Conservation (phyloP, 352 stramenopile species). For the Thalassiosira mediterranea region DNA sequence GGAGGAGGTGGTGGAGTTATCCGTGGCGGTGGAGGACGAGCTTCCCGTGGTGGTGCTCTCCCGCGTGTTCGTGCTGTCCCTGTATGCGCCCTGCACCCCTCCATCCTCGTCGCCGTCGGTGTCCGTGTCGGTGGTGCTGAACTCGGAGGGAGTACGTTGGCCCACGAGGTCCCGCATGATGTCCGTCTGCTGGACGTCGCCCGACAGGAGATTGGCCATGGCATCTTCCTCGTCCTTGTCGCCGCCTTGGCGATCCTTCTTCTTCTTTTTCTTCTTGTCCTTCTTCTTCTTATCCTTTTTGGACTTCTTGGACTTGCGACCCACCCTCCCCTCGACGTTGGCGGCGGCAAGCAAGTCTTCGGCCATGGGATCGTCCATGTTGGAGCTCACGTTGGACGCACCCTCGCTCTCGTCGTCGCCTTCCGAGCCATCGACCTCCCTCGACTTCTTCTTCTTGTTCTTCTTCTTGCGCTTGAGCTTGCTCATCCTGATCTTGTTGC, state of each 20-base stretch:
- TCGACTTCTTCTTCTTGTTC: slow-evolving; percentile 1
- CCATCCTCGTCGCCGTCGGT: no score
- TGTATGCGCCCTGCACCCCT: no score
- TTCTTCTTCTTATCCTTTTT: slow-evolving; percentile 5
- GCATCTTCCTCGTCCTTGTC: background rate
- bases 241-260: background rate
- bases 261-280: slow-evolving; percentile 5
- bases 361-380: background rate
- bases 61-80: no score
- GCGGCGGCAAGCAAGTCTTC: background rate
- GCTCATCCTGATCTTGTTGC: background rate
- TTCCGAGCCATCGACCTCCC: background rate
- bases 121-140: no score
- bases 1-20: no score
- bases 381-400: background rate
- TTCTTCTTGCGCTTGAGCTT: background rate
- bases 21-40: no score
- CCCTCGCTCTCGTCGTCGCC: background rate
- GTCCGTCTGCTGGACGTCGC: no score
- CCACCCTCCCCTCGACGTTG: no score
- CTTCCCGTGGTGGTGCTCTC: no score
- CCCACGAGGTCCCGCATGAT: no score
- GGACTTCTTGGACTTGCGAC: background rate
- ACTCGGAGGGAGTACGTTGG: no score
- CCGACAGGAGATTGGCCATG: background rate